These are phyloP conservation scores for Geotrichum cucujoidarum DNA, from an alignment of 1,139 yeast species.

Conservation along the genomic window DNA sequence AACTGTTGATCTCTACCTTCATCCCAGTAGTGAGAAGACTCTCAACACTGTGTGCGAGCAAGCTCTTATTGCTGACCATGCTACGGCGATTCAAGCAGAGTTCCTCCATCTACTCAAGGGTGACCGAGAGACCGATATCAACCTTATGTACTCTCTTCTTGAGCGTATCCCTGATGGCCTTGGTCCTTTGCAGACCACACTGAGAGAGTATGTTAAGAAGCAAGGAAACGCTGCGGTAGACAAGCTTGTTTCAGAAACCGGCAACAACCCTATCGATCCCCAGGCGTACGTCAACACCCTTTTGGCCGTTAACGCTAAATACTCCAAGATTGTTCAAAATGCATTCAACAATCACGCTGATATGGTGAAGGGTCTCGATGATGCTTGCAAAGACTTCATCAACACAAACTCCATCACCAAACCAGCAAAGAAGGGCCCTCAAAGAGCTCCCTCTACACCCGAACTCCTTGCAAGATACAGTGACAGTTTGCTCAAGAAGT, in stretches of 20 bases:
- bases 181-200: conserved; percentile 68
- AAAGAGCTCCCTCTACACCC: conserved; percentile 56
- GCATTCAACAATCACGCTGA: conserved; percentile 75
- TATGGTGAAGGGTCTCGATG: conserved; percentile 82
- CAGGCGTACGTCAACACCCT: conserved; percentile 75
- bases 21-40: conserved; percentile 78
- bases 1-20: conserved; percentile 72
- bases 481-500: conserved; percentile 74
- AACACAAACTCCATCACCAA: conserved; percentile 78
- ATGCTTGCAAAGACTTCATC: conserved; percentile 80
- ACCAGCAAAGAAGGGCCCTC: conserved; percentile 44
- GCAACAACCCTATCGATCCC: conserved; percentile 52
- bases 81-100: conserved; percentile 70
- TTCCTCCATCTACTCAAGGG: conserved; percentile 69
- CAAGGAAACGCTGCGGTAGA: conserved; percentile 69
- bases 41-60: conserved; percentile 70
- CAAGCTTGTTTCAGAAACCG: conserved; percentile 52
- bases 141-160: conserved; percentile 71
- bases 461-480: conserved; percentile 87
- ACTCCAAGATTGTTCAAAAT: conserved; percentile 57
- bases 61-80: conserved; percentile 74
- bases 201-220: conserved; percentile 67
- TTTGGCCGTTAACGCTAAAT: conserved; percentile 62
- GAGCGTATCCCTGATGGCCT: conserved; percentile 64
- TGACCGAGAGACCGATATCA: conserved; percentile 70